Evolutionary conservation across 1,139 yeast species (phyloP).

Genomic region (Yamadazyma triangularis): DNA sequence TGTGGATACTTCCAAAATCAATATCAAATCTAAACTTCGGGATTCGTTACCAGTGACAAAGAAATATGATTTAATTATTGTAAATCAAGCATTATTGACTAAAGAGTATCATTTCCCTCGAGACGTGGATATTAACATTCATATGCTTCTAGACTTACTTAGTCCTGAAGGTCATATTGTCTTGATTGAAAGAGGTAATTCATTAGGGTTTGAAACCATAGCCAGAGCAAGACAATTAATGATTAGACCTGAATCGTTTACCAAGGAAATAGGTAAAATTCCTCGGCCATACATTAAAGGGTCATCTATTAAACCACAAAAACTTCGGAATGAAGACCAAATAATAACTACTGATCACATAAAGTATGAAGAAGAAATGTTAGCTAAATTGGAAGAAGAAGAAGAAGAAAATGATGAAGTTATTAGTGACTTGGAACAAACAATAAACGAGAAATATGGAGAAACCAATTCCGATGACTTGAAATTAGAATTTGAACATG

Average conservation of each 20-base stretch:
- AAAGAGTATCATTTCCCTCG: constrained; percentile 59
- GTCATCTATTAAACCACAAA: constrained; percentile 39
- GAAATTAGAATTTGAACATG: constrained; percentile 45
- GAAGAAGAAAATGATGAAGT: constrained; percentile 8
- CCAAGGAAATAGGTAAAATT: constrained; percentile 52
- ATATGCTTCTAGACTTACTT: constrained; percentile 54
- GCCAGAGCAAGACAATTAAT: constrained; percentile 89
- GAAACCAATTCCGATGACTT: constrained; percentile 39
- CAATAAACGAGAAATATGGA: constrained; percentile 35
- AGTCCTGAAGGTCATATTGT: constrained; percentile 78
- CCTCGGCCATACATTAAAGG: constrained; percentile 71
- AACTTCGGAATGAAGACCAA: constrained; percentile 31
- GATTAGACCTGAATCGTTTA: constrained; percentile 73
- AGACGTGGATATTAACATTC: constrained; percentile 68
- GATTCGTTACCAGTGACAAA: constrained; percentile 45
- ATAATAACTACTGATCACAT: constrained; percentile 32
- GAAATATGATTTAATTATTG: constrained; percentile 77
- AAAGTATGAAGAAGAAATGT: constrained; percentile 26
- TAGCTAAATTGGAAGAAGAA: constrained; percentile 22
- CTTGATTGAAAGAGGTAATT: constrained; percentile 83
- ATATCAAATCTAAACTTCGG: constrained; percentile 49
- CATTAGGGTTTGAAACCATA: constrained; percentile 81
- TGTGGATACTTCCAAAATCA: constrained; percentile 53
- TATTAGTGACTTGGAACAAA: constrained; percentile 12
- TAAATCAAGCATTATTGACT: constrained; percentile 71